phyloP scores from a whole-genome alignment of 305 asterid genomes.

The Petunia hybrid region DNA sequence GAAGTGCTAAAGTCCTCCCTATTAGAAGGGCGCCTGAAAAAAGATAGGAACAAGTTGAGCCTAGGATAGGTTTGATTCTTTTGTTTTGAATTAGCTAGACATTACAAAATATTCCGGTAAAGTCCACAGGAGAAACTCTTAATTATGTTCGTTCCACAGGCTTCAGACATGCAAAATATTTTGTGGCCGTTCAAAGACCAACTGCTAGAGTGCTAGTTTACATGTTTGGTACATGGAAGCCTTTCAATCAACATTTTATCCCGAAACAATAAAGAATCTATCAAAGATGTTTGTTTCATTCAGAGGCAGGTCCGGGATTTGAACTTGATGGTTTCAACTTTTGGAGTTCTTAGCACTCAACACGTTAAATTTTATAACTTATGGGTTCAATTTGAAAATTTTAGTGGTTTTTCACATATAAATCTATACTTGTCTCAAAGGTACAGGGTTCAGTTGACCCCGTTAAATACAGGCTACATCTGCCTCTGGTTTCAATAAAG shows the following conservation, averaged over 20 bases:
- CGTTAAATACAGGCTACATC: too few species aligned
- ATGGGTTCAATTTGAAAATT: too few species aligned
- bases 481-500: neutral
- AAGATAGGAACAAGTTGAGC: constrained; percentile 34
- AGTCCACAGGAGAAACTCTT: constrained; percentile 5
- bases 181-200: constrained; percentile 11
- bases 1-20: constrained; percentile 81
- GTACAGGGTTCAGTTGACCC: too few species aligned
- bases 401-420: too few species aligned
- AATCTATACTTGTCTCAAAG: too few species aligned
- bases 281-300: neutral
- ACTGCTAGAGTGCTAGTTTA: neutral
- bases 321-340: too few species aligned
- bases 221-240: neutral
- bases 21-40: constrained; percentile 82
- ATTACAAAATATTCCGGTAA: too few species aligned
- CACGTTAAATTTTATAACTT: too few species aligned
- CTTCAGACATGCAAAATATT: neutral
- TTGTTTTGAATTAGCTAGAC: neutral
- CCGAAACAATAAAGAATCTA: constrained; percentile 2
- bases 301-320: too few species aligned
- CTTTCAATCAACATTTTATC: neutral
- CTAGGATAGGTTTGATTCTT: constrained; percentile 18
- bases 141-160: neutral
- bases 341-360: too few species aligned